Percentiles rank a stretch among this genome's conserved stretches.
Conservation (phyloP, 106 monocot genomes). For the Ottelia alismoides region DNA sequence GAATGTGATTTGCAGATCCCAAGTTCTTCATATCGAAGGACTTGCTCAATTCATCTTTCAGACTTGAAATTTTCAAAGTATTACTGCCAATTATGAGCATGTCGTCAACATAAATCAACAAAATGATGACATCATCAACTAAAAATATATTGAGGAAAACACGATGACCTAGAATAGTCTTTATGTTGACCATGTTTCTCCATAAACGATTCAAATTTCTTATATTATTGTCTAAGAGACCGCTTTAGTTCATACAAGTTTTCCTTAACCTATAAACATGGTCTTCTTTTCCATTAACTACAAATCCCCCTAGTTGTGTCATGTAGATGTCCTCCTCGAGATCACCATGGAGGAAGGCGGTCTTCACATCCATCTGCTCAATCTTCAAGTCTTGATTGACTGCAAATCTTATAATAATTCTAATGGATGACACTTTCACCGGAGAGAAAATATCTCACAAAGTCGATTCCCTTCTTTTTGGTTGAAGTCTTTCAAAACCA, state of each 20-base stretch:
- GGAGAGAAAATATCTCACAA: slow-evolving; percentile 8
- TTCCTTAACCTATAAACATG: slow-evolving; percentile 10
- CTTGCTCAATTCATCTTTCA: slow-evolving; percentile 9
- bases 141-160: slow-evolving; percentile 3
- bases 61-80: background rate
- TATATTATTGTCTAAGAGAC: slow-evolving; percentile 6
- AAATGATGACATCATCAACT: slow-evolving; percentile 6
- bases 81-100: slow-evolving; percentile 4
- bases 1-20: slow-evolving; percentile 5
- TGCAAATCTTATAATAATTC: background rate
- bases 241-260: slow-evolving; percentile 9
- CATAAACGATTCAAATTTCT: slow-evolving; percentile 16
- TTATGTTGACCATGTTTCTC: slow-evolving; percentile 4
- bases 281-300: slow-evolving; percentile 1
- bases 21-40: slow-evolving; percentile 8
- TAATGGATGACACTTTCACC: slow-evolving; percentile 9
- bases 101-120: slow-evolving; percentile 14
- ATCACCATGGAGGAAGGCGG: slow-evolving; percentile 5
- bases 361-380: slow-evolving; percentile 12
- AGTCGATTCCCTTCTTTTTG: slow-evolving; percentile 2
- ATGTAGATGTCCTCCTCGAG: slow-evolving; percentile 4
- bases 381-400: slow-evolving; percentile 1
- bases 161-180: slow-evolving; percentile 1
- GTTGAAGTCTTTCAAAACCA: background rate
- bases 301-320: background rate